Evolutionary conservation across 108 stramenopile species (phyloP), one percentile per base, ranked within the genome.

Genomic region (Seminavis robusta): DNA sequence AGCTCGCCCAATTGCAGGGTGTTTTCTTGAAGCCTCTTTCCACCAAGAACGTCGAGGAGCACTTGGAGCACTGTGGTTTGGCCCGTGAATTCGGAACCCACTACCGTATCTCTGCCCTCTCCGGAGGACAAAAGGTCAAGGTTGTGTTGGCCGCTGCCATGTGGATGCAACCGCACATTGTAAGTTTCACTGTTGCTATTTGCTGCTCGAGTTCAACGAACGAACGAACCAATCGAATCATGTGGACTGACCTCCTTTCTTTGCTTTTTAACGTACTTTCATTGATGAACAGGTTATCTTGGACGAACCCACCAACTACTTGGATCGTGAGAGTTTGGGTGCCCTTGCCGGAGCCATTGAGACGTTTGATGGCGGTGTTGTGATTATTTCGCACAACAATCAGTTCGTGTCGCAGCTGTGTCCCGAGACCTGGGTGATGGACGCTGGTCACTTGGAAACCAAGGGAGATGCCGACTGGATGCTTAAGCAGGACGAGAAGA

Each of bases 341-440:
- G 98, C 95, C 27, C 85, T 99, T 63, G 97, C 97, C n/a, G 86
- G 84, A 40, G 98, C 96, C 57, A 99, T 99, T 71, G 89, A 96
- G 65, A 67, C 66, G 16, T 99, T 93, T 65, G 97, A 96, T 43
- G 98, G 98, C 53, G 98, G 98, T 61, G 92, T 99, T 38, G 94
- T 99, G 64, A 98, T 99, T 67, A 99, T 99, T 74, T 80, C 94
- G n/a, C 98, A 99, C 91, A 97, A 99, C 95, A 96, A 95, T 70
- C 97, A 99, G 67, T 99, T 99, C 84, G 87, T 94, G 40, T 84
- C 80, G 25, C 84, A 93, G 59, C 83, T 98, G 26, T 96, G 95
- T 61, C 97, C 95, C 27, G 98, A 98, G 77, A 97, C 96, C 17
- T 99, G 98, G 98, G 93, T 98, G 57, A 93, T 99, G 92, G 98